Evolutionary conservation across 148 eudicot genomes (phyloP).

Genomic region (Salicornia ramosissima): DNA sequence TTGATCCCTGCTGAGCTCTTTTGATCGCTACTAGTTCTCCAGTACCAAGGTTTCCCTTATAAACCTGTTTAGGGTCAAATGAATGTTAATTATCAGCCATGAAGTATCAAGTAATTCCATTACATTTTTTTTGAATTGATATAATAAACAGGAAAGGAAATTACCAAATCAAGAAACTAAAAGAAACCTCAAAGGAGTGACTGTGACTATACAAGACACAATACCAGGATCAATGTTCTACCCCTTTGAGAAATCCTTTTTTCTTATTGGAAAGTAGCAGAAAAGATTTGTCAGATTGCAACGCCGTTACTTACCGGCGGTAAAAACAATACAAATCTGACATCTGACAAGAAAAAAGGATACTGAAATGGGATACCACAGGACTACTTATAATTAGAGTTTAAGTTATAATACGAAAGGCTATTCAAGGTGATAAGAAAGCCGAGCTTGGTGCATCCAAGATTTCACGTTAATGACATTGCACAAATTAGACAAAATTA

Average conservation of each 20-base stretch:
- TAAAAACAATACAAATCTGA: neutral
- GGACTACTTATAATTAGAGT: too few relatives aligned
- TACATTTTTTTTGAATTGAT: neutral
- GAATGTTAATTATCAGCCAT: neutral
- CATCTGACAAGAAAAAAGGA: too few relatives aligned
- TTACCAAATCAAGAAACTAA: neutral
- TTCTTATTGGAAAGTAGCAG: neutral
- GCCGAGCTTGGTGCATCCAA: neutral
- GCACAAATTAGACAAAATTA: neutral
- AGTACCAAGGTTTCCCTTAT: slow-evolving; percentile 57
- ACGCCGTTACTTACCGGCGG: neutral
- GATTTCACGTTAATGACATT: neutral
- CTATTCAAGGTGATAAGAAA: neutral
- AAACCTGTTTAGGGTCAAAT: slow-evolving; percentile 46
- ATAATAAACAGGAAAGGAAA: neutral
- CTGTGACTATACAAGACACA: neutral
- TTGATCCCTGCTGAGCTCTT: slow-evolving; percentile 72
- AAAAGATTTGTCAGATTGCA: neutral
- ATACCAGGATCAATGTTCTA: neutral
- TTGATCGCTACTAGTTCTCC: slow-evolving; percentile 79
- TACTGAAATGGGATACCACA: too few relatives aligned
- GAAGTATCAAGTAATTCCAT: neutral
- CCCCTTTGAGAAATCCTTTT: neutral
- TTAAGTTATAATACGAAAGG: too few relatives aligned
- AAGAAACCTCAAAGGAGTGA: too few relatives aligned